Percentiles rank a stretch among this genome's conserved stretches.
Evolutionary conservation across 805 yeast genomes (phyloP).

Genomic region (Suhomyces prunicola): DNA sequence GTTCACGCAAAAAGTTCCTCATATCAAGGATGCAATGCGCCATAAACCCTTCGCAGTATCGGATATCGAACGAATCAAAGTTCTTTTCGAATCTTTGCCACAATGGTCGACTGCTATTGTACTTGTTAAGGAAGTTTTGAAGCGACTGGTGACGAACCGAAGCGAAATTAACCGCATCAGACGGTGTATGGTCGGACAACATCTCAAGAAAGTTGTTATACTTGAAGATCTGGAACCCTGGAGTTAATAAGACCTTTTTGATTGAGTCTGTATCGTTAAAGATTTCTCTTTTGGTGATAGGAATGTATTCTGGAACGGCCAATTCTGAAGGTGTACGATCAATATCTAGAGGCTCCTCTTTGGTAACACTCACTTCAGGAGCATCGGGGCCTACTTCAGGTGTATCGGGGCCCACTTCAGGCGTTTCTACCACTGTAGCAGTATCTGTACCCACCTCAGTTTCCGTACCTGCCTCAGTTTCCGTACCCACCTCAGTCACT

Average conservation of each 20-base stretch:
- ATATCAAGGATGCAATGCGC: constrained; percentile 27
- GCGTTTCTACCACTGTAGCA: neutral
- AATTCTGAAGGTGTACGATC: neutral
- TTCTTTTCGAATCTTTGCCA: constrained; percentile 4
- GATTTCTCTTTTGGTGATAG: constrained; percentile 19
- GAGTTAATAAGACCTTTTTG: constrained; percentile 20
- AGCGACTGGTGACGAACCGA: constrained; percentile 30
- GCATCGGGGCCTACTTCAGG: no score
- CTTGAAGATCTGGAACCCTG: constrained; percentile 28
- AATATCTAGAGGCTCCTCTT: neutral
- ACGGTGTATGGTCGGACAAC: constrained; percentile 26
- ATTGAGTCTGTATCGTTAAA: constrained; percentile 26
- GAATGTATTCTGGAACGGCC: constrained; percentile 15
- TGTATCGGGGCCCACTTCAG: neutral
- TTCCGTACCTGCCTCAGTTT: neutral
- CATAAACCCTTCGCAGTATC: constrained; percentile 28
- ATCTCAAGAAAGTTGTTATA: constrained; percentile 31
- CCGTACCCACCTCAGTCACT: neutral
- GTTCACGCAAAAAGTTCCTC: constrained; percentile 24
- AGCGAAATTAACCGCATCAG: constrained; percentile 40
- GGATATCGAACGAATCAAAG: constrained; percentile 14
- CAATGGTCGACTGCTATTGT: constrained; percentile 10
- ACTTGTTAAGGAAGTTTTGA: constrained; percentile 24
- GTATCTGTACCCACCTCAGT: neutral
- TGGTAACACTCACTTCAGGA: no score